phyloP scores from a whole-genome alignment of 2,329 filamentous ascomycete genomes.

The Talaromyces amestolkiae region DNA sequence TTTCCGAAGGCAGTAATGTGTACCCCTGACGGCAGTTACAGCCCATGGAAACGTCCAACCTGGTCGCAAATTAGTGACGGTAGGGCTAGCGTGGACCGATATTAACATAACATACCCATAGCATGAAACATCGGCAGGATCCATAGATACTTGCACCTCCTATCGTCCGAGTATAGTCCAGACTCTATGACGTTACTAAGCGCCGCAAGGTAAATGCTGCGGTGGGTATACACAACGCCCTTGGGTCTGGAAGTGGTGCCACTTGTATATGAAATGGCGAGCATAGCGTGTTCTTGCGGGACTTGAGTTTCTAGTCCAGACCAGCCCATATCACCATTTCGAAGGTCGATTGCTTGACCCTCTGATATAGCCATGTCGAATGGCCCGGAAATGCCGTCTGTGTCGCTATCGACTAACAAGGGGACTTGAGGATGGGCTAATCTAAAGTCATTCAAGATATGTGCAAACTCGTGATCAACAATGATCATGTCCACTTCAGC shows the following conservation, averaged over 20 bases:
- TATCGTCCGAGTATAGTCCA: constrained; percentile 68
- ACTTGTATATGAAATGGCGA: constrained; percentile 89
- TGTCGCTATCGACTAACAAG: constrained; percentile 82
- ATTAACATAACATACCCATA: constrained; percentile 44
- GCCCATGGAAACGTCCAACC: constrained; percentile 89
- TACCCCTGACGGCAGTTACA: constrained; percentile 83
- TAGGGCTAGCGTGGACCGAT: not conserved
- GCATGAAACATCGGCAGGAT: constrained; percentile 83
- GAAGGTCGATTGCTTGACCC: constrained; percentile 68
- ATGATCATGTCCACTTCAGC: constrained; percentile 83
- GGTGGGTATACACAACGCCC: constrained; percentile 87
- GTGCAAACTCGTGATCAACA: constrained; percentile 75
- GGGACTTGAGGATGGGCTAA: constrained; percentile 61
- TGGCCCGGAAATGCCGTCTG: constrained; percentile 71
- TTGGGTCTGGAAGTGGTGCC: constrained; percentile 90
- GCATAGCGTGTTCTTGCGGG: constrained; percentile 71
- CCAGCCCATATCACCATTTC: constrained; percentile 70
- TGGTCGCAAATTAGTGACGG: constrained; percentile 20
- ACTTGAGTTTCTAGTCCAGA: constrained; percentile 67
- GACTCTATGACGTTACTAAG: constrained; percentile 86
- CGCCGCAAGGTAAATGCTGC: constrained; percentile 79
- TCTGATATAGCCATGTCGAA: constrained; percentile 84
- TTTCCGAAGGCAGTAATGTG: constrained; percentile 92
- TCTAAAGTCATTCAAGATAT: constrained; percentile 66
- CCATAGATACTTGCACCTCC: constrained; percentile 80